Conservation (phyloP, 208 protist species). For the Tetramitus jugosus region DNA sequence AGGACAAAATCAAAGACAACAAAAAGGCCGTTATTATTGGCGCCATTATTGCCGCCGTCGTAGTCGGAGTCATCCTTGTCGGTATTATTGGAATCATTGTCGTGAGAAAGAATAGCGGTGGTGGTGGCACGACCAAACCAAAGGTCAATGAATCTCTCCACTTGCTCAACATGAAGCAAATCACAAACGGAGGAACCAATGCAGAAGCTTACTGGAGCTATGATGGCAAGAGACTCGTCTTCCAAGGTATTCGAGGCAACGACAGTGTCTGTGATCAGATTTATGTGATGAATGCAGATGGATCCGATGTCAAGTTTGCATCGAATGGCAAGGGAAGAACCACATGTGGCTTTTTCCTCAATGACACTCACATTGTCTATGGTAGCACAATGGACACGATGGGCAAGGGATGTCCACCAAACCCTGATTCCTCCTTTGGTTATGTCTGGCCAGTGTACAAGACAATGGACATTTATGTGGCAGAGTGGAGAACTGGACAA, state of each 20-base stretch:
- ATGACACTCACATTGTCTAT: neutral
- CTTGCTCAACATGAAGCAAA: too few species aligned
- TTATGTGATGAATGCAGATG: neutral
- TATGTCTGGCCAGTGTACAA: neutral
- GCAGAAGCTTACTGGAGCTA: neutral
- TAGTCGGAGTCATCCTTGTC: too few species aligned
- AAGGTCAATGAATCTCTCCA: too few species aligned
- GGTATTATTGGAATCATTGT: too few species aligned
- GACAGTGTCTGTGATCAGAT: neutral
- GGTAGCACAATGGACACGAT: neutral
- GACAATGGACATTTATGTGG: neutral
- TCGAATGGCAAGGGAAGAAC: neutral
- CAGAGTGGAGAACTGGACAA: neutral
- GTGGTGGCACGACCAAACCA: too few species aligned
- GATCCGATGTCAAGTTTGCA: neutral
- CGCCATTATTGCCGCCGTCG: too few species aligned
- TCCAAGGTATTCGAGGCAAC: neutral
- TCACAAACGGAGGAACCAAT: too few species aligned
- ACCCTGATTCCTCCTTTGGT: neutral
- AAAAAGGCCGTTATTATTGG: too few species aligned
- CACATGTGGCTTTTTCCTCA: neutral
- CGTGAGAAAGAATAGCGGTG: too few species aligned
- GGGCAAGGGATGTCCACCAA: neutral
- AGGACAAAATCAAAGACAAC: too few species aligned
- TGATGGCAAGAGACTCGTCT: neutral